phyloP scores from a whole-genome alignment of 2,329 filamentous ascomycete genomes.

The Aspergillus versicolor region DNA sequence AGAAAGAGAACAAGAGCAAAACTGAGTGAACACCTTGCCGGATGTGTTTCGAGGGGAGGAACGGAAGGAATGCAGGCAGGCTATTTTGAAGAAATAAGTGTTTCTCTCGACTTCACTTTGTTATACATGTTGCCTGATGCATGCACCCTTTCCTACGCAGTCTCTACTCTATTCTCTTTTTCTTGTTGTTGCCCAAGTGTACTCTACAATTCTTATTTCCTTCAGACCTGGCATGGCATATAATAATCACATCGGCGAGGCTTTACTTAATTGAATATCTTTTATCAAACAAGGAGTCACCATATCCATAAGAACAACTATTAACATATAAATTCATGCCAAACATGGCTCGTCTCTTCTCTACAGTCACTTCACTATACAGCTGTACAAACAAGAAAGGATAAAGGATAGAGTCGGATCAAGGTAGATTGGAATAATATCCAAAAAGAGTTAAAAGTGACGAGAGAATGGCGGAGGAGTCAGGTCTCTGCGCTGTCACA shows the following conservation, averaged over 20 bases:
- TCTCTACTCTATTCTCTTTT: too few relatives aligned
- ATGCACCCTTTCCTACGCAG: too few relatives aligned
- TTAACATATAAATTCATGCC: slow-evolving; percentile 10
- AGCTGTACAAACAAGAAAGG: slow-evolving; percentile 22
- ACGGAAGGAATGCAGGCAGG: neutral
- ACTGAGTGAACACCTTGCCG: slow-evolving; percentile 10
- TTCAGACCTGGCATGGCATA: too few relatives aligned
- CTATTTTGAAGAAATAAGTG: neutral
- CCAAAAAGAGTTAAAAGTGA: slow-evolving; percentile 16
- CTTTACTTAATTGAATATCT: too few relatives aligned
- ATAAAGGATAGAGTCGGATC: slow-evolving; percentile 12
- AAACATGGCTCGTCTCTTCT: slow-evolving; percentile 10
- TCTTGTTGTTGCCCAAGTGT: too few relatives aligned
- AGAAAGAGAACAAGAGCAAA: slow-evolving; percentile 16
- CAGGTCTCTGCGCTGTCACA: slow-evolving; percentile 19
- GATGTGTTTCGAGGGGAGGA: neutral
- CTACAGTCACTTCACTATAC: slow-evolving; percentile 23
- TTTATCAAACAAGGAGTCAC: too few relatives aligned
- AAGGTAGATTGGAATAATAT: slow-evolving; percentile 10
- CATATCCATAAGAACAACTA: neutral
- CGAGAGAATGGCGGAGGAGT: slow-evolving; percentile 15
- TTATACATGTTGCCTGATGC: too few relatives aligned
- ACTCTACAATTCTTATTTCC: too few relatives aligned
- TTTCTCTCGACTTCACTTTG: neutral
- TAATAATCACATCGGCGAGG: too few relatives aligned